Percentiles rank a stretch among this genome's conserved stretches.
Evolutionary conservation across 2,329 filamentous ascomycete species (phyloP).

Genomic region (Fusarium sp.): DNA sequence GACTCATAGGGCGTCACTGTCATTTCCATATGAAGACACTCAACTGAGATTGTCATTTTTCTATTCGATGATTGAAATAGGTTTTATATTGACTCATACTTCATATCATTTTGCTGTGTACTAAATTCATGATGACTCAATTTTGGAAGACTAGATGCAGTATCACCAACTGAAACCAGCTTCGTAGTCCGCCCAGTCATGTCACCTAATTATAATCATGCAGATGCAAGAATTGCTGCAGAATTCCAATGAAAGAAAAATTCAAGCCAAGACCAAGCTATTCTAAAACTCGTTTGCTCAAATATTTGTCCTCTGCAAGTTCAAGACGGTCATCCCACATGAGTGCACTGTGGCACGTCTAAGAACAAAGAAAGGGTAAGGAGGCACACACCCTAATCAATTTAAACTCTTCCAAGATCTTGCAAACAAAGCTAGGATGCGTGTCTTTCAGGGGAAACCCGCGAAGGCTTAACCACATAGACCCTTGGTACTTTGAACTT

Average conservation of each 20-base stretch:
- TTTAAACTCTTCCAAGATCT: background rate
- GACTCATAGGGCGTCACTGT: conserved; percentile 31
- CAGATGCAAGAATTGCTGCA: background rate
- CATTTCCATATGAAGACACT: background rate
- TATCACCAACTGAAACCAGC: background rate
- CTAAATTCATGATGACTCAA: conserved; percentile 11
- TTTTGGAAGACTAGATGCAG: background rate
- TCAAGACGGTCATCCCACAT: background rate
- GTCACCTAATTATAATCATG: background rate
- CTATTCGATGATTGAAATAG: background rate
- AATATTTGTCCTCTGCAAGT: background rate
- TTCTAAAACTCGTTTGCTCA: background rate
- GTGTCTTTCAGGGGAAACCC: conserved; percentile 13
- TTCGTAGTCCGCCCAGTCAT: background rate
- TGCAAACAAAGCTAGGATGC: conserved; percentile 9
- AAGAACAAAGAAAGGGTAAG: background rate
- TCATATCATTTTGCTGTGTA: background rate
- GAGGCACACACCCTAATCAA: conserved; percentile 8
- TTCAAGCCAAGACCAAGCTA: background rate
- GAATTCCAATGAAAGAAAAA: background rate
- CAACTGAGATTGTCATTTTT: background rate
- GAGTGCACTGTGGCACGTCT: background rate
- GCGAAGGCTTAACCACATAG: background rate
- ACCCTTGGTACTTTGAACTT: background rate
- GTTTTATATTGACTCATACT: conserved; percentile 17